Percentiles rank a stretch among this genome's conserved stretches.
Conservation (phyloP, 768 basidiomycete species). For the Phanerochaete sordida region DNA sequence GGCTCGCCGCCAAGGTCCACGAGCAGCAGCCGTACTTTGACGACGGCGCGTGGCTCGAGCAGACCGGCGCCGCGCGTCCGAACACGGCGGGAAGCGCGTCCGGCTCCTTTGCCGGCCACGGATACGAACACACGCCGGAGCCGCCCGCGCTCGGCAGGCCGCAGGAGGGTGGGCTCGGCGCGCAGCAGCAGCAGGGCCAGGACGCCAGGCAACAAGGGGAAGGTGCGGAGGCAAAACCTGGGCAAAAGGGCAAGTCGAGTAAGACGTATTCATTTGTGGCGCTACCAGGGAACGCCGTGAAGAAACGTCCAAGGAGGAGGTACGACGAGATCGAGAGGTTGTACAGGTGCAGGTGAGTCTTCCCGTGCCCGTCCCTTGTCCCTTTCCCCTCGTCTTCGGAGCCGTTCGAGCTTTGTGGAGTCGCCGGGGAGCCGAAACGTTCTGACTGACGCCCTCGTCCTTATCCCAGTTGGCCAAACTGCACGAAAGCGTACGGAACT, state of each 20-base stretch:
- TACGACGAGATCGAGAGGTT: constrained; percentile 96
- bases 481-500: constrained; percentile 86
- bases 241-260: constrained; percentile 26
- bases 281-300: constrained; percentile 75
- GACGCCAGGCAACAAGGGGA: neutral
- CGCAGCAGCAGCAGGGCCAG: neutral
- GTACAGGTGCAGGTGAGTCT: constrained; percentile 74
- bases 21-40: neutral
- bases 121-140: neutral
- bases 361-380: constrained; percentile 15
- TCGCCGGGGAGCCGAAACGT: neutral
- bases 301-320: constrained; percentile 78
- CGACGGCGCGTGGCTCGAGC: constrained; percentile 4
- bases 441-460: neutral
- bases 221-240: neutral
- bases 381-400: constrained; percentile 9
- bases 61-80: neutral
- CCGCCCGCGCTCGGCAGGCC: neutral
- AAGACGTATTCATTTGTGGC: constrained; percentile 85
- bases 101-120: neutral
- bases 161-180: neutral
- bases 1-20: neutral
- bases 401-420: neutral
- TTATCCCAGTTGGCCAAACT: constrained; percentile 31
- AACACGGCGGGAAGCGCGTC: constrained; percentile 3